These are phyloP conservation scores for Populus trichocarpa DNA, from an alignment of 441 rosid species.

Conservation along the genomic window DNA sequence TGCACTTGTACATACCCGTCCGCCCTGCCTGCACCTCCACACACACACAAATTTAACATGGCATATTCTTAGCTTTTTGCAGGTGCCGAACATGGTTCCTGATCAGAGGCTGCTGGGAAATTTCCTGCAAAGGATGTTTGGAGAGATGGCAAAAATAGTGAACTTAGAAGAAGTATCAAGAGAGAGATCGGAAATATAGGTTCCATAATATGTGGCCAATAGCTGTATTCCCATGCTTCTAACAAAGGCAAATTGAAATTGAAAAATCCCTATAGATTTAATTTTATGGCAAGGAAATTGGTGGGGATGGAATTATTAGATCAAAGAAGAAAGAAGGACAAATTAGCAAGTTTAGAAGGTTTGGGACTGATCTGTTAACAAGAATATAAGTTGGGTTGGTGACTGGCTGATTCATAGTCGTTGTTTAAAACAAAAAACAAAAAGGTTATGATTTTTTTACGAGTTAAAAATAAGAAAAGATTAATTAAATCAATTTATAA, in stretches of 20 bases:
- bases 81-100: conserved; percentile 80
- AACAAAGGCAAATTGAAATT: neutral
- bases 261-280: too few relatives aligned
- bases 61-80: conserved; percentile 18
- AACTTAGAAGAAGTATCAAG: conserved; percentile 4
- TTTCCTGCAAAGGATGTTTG: conserved; percentile 49
- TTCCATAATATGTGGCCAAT: neutral
- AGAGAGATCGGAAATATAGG: neutral
- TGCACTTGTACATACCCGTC: neutral
- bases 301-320: too few relatives aligned
- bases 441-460: too few relatives aligned
- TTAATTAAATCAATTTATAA: too few relatives aligned
- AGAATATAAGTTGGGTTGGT: too few relatives aligned
- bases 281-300: too few relatives aligned
- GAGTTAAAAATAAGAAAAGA: too few relatives aligned
- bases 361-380: too few relatives aligned
- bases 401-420: too few relatives aligned
- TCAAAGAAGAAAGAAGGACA: too few relatives aligned
- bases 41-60: neutral
- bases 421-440: too few relatives aligned
- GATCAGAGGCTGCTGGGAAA: conserved; percentile 88
- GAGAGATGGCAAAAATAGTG: conserved; percentile 20
- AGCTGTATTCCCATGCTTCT: neutral
- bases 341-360: too few relatives aligned
- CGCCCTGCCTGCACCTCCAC: neutral